These are phyloP conservation scores for Pichia sp. DNA, from an alignment of 1,139 yeast species.

Conservation along the genomic window DNA sequence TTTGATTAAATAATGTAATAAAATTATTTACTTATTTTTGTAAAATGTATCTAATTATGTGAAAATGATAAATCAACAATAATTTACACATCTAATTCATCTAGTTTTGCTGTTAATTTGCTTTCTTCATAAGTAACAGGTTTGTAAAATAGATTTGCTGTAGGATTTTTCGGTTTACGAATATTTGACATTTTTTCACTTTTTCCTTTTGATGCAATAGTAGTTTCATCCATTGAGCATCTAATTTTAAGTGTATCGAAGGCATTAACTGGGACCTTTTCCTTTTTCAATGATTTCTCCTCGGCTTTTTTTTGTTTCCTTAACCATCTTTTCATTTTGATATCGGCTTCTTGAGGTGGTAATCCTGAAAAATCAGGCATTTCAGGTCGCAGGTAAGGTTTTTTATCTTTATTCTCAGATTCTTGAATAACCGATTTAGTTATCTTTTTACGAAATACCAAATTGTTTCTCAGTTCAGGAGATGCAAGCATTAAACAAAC, in stretches of 20 bases:
- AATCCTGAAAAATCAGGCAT: slow-evolving; percentile 7
- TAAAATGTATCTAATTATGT: too few relatives aligned
- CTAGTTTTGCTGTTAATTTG: slow-evolving; percentile 5
- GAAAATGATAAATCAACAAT: too few relatives aligned
- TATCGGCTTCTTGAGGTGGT: slow-evolving; percentile 4
- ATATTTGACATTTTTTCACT: neutral
- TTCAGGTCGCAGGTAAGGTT: too few relatives aligned
- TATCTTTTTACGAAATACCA: slow-evolving; percentile 7
- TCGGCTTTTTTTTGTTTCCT: slow-evolving; percentile 2
- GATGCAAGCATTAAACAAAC: slow-evolving; percentile 24
- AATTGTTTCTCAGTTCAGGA: slow-evolving; percentile 21
- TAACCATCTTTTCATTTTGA: slow-evolving; percentile 6
- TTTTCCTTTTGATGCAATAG: slow-evolving; percentile 10
- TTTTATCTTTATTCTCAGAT: too few relatives aligned
- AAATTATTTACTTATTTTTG: too few relatives aligned
- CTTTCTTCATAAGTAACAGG: slow-evolving; percentile 11
- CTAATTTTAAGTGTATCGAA: slow-evolving; percentile 7
- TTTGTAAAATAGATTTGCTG: slow-evolving; percentile 15
- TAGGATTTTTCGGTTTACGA: slow-evolving; percentile 8
- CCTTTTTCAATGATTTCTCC: slow-evolving; percentile 5
- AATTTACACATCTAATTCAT: slow-evolving; percentile 9
- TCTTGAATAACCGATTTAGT: too few relatives aligned
- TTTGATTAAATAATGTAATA: too few relatives aligned
- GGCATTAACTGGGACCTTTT: neutral
- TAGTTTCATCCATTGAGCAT: slow-evolving; percentile 12